phyloP scores from a whole-genome alignment of 805 yeast species.

The Nakazawaea peltata region DNA sequence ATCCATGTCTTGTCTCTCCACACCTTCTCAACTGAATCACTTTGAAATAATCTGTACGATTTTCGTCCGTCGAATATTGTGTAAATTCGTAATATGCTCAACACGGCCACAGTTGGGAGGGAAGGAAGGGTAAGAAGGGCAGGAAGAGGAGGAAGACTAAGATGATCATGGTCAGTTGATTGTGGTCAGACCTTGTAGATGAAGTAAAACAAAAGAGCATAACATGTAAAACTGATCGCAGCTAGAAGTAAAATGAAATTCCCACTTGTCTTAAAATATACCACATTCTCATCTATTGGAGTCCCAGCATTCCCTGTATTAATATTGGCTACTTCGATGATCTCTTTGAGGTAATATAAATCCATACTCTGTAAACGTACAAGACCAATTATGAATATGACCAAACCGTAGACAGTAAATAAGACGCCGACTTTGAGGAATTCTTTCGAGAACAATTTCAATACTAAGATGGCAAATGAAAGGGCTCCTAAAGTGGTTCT shows the following conservation, averaged over 20 bases:
- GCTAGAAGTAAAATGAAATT: constrained; percentile 47
- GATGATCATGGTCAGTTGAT: no score
- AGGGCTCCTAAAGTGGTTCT: constrained; percentile 65
- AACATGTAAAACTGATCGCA: constrained; percentile 40
- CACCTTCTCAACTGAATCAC: no score
- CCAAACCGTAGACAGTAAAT: constrained; percentile 51
- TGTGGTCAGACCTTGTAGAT: no score
- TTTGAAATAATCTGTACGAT: no score
- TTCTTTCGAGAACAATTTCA: constrained; percentile 56
- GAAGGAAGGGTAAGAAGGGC: no score
- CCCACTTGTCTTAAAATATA: constrained; percentile 54
- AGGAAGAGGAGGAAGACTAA: no score
- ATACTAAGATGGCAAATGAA: constrained; percentile 54
- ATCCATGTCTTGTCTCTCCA: no score
- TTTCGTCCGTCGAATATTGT: no score
- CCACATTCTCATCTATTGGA: constrained; percentile 22
- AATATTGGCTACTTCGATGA: constrained; percentile 4
- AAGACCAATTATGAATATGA: constrained; percentile 32
- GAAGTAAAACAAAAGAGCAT: constrained; percentile 34
- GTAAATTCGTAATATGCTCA: no score
- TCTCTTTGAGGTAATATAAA: constrained; percentile 18
- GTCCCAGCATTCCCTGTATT: constrained; percentile 16
- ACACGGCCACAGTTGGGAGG: no score
- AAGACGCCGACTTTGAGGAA: constrained; percentile 62
- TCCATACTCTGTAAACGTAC: constrained; percentile 22